These are phyloP conservation scores for Tetradesmus lagerheimii DNA, from an alignment of 139 green algal genomes.

Conservation along the genomic window DNA sequence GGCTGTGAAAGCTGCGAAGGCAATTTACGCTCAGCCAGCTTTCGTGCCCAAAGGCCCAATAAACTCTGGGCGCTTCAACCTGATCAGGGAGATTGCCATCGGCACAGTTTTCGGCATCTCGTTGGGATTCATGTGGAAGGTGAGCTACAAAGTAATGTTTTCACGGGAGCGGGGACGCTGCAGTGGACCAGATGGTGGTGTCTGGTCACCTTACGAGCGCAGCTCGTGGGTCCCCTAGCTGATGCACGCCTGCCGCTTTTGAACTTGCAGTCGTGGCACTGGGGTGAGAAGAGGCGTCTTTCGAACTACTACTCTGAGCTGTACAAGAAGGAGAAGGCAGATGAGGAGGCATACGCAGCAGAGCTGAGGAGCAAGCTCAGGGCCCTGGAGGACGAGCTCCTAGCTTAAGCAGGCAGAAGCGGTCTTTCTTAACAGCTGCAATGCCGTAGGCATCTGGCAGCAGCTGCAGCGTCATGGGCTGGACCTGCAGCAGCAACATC, in stretches of 20 bases:
- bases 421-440: neutral
- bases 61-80: constrained; percentile 43
- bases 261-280: constrained; percentile 32
- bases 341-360: constrained; percentile 32
- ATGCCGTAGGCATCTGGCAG: neutral
- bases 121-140: constrained; percentile 40
- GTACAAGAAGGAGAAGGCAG: constrained; percentile 41
- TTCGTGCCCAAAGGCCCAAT: constrained; percentile 48
- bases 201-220: neutral
- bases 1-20: constrained; percentile 42
- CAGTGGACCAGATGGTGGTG: neutral
- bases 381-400: constrained; percentile 47
- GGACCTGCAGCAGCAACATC: neutral
- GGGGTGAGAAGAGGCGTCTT: constrained; percentile 45
- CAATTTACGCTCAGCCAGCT: constrained; percentile 41
- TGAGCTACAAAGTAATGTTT: neutral
- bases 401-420: neutral
- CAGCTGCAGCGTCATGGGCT: neutral
- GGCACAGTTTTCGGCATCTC: constrained; percentile 13
- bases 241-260: neutral
- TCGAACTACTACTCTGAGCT: constrained; percentile 47
- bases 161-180: neutral
- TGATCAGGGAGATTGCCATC: constrained; percentile 43
- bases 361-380: constrained; percentile 41
- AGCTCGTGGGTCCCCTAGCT: neutral